Evolutionary conservation across 345 rosid genomes (phyloP), one percentile per base, ranked within the genome.

Genomic region (Streptanthus diversifolius): DNA sequence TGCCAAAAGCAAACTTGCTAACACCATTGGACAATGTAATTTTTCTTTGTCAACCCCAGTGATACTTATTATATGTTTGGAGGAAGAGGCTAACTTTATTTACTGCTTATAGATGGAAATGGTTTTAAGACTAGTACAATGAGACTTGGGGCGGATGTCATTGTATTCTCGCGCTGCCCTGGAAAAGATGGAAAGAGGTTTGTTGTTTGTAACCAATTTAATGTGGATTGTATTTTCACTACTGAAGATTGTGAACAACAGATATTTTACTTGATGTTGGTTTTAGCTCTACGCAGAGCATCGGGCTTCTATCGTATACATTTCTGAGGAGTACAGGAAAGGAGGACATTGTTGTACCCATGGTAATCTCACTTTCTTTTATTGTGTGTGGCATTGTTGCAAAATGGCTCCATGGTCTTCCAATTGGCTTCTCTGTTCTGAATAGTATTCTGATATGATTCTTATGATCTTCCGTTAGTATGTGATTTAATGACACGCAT

Each of bases 91-190:
- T 47, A 37, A 54, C 22, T 37, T 37, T 5, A 55, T 61, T 21
- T 32, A 30, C 35, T 44, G 12, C 32, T 30, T 52, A 22, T 83
- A 92, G 98, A 92, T 90, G 96, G 98, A 11, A 92, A 92, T 80
- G 98, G 98, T 40, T 92, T 92, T 74, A 92, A 92, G 87, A 93
- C 98, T 10, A 93, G 98, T 79, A 93, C 98, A 40, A 92, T 93
- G 98, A 89, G 98, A 75, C 95, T 93, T 57, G 98, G 98, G 18
- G 97, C 98, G 55, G 98, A 93, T 91, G 98, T 91, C 51, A 87
- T 93, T 48, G 98, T 93, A n/a, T 93, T 93, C 82, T 85, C 98
- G 3, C 87, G 95, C 49, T 88, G 83, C 74, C 47, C 41, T 49
- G 95, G 90, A 48, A 83, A 83, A 80, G 76, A 83, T 83, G 89